phyloP scores from a whole-genome alignment of 2,329 filamentous ascomycete genomes.

The Sphaceloma murrayae region DNA sequence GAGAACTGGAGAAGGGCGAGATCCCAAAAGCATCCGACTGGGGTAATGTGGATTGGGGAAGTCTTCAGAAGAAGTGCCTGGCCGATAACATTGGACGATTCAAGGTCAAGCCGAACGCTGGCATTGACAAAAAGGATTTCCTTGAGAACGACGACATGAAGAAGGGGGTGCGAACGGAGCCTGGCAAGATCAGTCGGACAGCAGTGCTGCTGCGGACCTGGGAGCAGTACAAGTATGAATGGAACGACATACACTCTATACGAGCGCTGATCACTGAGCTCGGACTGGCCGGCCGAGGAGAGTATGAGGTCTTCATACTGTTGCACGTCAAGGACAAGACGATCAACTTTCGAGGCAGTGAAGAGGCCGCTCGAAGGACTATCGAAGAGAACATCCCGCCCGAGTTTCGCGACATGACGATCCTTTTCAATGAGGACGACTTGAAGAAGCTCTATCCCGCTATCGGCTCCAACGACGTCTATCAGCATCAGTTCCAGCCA shows the following conservation, averaged over 20 bases:
- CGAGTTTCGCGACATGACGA: conserved; percentile 44
- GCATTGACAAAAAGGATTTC: conserved; percentile 25
- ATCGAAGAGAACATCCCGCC: conserved; percentile 39
- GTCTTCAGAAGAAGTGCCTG: conserved; percentile 65
- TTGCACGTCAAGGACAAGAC: conserved; percentile 75
- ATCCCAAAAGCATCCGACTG: conserved; percentile 51
- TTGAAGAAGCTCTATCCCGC: conserved; percentile 45
- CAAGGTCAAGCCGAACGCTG: conserved; percentile 31
- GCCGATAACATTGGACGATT: conserved; percentile 63
- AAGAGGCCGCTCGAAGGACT: conserved; percentile 60
- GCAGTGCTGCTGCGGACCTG: conserved; percentile 76
- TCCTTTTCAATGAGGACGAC: conserved; percentile 45
- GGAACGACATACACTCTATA: conserved; percentile 73
- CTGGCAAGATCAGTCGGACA: conserved; percentile 46
- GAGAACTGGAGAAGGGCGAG: conserved; percentile 44
- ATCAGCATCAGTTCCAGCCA: conserved; percentile 13
- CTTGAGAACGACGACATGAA: conserved; percentile 21
- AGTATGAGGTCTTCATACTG: conserved; percentile 75
- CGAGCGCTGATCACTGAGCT: conserved; percentile 73
- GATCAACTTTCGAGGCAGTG: conserved; percentile 71
- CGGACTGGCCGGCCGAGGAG: conserved; percentile 64
- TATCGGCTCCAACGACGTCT: conserved; percentile 43
- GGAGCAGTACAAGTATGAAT: conserved; percentile 67
- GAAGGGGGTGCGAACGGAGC: conserved; percentile 18
- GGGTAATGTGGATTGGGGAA: conserved; percentile 65